Base-by-base conservation (phyloP, 2,329 filamentous ascomycete genomes). In the Penicillium vulpinum region DNA sequence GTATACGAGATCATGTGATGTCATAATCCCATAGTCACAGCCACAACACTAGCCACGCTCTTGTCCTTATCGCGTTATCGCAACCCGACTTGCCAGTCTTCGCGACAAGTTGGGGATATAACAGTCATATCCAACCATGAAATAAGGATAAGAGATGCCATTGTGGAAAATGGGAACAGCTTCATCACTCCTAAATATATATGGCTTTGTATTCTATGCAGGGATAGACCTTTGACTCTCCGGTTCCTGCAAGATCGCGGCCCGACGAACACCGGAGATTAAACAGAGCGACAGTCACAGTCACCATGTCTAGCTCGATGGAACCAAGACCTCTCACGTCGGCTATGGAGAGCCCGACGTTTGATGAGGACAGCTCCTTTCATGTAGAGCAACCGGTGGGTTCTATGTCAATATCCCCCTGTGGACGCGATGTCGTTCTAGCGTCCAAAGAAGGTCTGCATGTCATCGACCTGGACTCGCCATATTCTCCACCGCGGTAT, bases 321-420 rank as follows among this genome's bases (percentile, higher is more conserved):
- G 73, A 71, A 46, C 66, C 72, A 29, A 74, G 69, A 62, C 74
- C 73, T 33, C 73, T 74, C 43, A 67, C 69, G 5, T 84, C 82
- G 55, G 88, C 91, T 38, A 92, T 87, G 64, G 90, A 96, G 62
- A 96, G 91, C 73, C 87, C 90, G 53, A 96, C 90, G 33, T 97
- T 96, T 66, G 91, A 92, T 65, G 85, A 88, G 61, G 89, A 95
- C 75, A 88, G 89, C 51, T 90, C 88, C 1, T 92, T 97, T 65
- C 87, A 90, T 67, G 89, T 97, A 50, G 88, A 92, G 58, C 84
- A 86, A 62, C 79, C 82, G 18, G 91, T 96, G 51, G 92, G 92
- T 46, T 95, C 93, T 6, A 92, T 93, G 66, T 93, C 91, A 58
- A 96, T 97, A 75, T 95, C 92, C 21, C 92, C 92, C 2, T 92